Evolutionary conservation across 2,329 filamentous ascomycete species (phyloP), one percentile per base, ranked within the genome.

Genomic region (Didymella sp.): DNA sequence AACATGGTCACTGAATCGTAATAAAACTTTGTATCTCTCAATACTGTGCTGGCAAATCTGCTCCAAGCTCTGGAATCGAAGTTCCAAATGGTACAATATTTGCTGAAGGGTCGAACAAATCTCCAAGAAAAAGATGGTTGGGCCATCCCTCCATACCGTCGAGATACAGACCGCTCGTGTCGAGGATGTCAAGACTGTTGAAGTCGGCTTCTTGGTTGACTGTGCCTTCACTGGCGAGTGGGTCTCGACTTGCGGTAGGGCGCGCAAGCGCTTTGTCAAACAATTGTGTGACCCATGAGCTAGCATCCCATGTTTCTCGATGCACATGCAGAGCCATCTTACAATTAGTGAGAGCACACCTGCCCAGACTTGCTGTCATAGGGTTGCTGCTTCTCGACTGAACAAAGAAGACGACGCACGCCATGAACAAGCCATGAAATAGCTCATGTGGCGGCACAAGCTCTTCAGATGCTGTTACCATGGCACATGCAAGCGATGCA

Each of bases 101-200:
- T 2, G 43, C 4, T 1, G 46, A 40, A 8, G 46, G 41, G 8
- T 50, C 46, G n/a, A 56, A 56, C 3, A 56, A 35, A 7, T 56
- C 52, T 1, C 41, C 46, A 5, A 56, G 33, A 22, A 56, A 56
- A 7, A 50, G 41, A 24, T 56, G 52, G 15, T 46, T 50, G 0
- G 52, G 41, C 52, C 52, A 56, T 27, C 52, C 46, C 13, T 56
- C 52, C 31, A 50, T 45, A 5, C 52, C 46, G n/a, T 50, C 46
- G 9, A 50, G 27, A 21, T 30, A 55, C 2, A 55, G 15, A 11
- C 45, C 30, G n/a, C 30, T 46, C 30, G 46, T 35, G 5, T 50
- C 46, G 3, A 42, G 25, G 7, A 50, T 28, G 9, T 56, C 40
- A 5, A 45, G 22, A 11, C 28, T 40, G n/a, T 41, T 50, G 40